These are phyloP conservation scores for Nitzschia putrida DNA, from an alignment of 108 stramenopile species.

Conservation along the genomic window DNA sequence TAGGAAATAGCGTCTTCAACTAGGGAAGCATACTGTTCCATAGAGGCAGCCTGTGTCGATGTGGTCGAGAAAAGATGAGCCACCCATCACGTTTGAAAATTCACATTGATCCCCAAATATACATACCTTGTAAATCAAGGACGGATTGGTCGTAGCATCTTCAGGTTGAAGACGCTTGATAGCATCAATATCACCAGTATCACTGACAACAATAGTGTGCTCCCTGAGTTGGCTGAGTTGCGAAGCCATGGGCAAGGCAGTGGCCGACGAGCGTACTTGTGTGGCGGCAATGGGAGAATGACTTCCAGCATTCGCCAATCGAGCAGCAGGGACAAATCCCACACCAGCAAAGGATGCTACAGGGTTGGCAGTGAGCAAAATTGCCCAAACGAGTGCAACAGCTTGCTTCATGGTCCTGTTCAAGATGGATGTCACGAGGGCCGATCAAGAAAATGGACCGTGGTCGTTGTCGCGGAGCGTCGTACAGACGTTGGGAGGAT, in stretches of 20 bases:
- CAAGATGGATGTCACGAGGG: neutral
- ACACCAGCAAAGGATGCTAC: neutral
- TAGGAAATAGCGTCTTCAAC: constrained; percentile 86
- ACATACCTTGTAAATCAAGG: constrained; percentile 87
- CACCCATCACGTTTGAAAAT: neutral
- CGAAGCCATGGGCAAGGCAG: constrained; percentile 30
- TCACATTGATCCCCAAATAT: neutral
- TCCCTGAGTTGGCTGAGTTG: constrained; percentile 79
- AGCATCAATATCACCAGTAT: constrained; percentile 89
- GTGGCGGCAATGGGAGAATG: no score
- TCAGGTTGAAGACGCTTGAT: constrained; percentile 88
- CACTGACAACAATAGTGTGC: constrained; percentile 82
- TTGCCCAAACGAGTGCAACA: neutral
- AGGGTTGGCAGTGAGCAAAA: neutral
- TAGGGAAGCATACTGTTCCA: constrained; percentile 71
- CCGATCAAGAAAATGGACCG: no score
- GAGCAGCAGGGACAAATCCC: neutral
- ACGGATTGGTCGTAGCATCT: constrained; percentile 98
- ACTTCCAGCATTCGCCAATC: no score
- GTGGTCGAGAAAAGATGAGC: neutral
- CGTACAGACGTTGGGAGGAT: no score
- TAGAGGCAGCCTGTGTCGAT: constrained; percentile 59
- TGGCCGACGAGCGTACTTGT: neutral
- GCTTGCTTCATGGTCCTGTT: neutral
- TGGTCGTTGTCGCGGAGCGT: no score